Evolutionary conservation across 495 filamentous ascomycete species (phyloP).

Genomic region (Aspergillus avenaceus): DNA sequence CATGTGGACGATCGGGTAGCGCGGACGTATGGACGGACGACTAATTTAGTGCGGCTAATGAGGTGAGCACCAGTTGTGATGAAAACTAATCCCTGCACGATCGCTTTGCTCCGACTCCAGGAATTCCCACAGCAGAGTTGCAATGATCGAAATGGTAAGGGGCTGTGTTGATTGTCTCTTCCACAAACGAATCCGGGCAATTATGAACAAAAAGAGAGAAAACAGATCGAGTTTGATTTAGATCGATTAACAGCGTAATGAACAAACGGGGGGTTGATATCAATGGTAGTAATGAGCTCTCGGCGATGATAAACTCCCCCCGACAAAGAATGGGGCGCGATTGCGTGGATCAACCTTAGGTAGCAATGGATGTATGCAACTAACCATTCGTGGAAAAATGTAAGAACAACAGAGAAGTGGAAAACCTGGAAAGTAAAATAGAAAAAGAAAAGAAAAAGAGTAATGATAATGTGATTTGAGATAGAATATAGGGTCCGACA

Average conservation of each 20-base stretch:
- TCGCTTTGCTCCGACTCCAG: not conserved
- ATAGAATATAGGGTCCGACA: not conserved
- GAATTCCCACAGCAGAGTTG: too few species aligned
- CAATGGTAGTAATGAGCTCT: not conserved
- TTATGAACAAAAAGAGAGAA: slow-evolving; percentile 1
- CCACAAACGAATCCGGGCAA: not conserved
- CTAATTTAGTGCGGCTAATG: slow-evolving; percentile 4
- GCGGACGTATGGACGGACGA: slow-evolving; percentile 10
- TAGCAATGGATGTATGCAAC: not conserved
- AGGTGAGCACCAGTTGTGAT: not conserved
- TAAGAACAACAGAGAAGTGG: not conserved
- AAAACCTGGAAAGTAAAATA: not conserved
- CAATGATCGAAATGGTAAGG: not conserved
- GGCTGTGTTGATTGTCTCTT: not conserved
- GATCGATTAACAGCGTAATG: slow-evolving; percentile 4
- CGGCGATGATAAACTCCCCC: not conserved
- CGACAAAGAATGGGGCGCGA: slow-evolving; percentile 1
- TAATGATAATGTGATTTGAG: not conserved
- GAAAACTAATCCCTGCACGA: not conserved
- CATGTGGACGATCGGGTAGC: slow-evolving; percentile 16
- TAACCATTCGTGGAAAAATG: not conserved
- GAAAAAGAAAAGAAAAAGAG: slow-evolving; percentile 2
- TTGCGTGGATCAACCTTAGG: slow-evolving; percentile 10
- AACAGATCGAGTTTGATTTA: slow-evolving; percentile 1
- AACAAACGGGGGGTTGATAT: not conserved